Percentiles rank a stretch among this genome's conserved stretches.
Evolutionary conservation across 1,284 basidiomycete species (phyloP).

Genomic region (Singerocomus rubriflavus): DNA sequence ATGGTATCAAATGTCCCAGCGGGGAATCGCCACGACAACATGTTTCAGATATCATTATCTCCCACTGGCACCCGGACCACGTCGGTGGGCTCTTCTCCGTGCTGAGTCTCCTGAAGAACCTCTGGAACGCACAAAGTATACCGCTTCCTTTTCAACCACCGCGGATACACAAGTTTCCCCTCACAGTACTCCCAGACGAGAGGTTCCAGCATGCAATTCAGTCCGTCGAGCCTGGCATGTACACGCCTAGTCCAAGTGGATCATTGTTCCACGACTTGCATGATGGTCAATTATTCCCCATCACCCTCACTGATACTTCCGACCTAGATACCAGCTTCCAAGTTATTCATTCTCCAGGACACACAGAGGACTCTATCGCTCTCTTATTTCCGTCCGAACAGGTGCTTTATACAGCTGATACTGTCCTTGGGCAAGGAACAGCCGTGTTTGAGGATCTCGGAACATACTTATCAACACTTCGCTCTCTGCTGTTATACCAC

Average conservation of each 20-base stretch:
- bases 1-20: slow-evolving; percentile 22
- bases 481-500: slow-evolving; percentile 52
- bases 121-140: slow-evolving; percentile 52
- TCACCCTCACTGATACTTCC: slow-evolving; percentile 18
- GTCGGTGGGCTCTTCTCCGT: slow-evolving; percentile 74
- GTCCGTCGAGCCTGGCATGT: slow-evolving; percentile 44
- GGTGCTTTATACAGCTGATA: slow-evolving; percentile 86
- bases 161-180: slow-evolving; percentile 68
- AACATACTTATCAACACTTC: slow-evolving; percentile 70
- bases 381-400: slow-evolving; percentile 61
- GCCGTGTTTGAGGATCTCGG: slow-evolving; percentile 87
- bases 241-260: slow-evolving; percentile 41
- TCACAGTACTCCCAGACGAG: slow-evolving; percentile 29
- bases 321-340: slow-evolving; percentile 38
- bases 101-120: slow-evolving; percentile 58
- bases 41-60: slow-evolving; percentile 84
- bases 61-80: slow-evolving; percentile 92
- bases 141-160: slow-evolving; percentile 54
- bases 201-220: slow-evolving; percentile 42
- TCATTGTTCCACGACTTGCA: slow-evolving; percentile 52
- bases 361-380: slow-evolving; percentile 85
- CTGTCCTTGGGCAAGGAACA: slow-evolving; percentile 88
- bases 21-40: slow-evolving; percentile 40
- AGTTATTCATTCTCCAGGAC: slow-evolving; percentile 86
- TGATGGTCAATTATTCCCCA: slow-evolving; percentile 50